These are phyloP conservation scores for Crepidotus variabilis DNA, from an alignment of 768 basidiomycete species.

Conservation along the genomic window DNA sequence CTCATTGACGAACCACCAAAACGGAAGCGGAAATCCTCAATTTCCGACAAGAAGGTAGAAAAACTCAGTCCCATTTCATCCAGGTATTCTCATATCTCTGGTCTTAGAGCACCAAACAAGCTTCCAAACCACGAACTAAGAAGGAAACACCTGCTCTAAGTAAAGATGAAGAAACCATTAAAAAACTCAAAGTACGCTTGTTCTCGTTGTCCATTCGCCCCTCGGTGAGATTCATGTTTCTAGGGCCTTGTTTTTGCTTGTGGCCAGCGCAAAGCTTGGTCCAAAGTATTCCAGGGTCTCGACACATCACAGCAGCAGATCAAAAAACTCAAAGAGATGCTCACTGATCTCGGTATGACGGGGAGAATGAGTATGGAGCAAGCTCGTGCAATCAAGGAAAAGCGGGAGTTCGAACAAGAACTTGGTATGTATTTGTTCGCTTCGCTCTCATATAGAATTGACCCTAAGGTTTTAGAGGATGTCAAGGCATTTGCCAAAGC, in stretches of 20 bases:
- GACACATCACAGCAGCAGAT: slow-evolving; percentile 62
- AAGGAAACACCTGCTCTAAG: slow-evolving; percentile 30
- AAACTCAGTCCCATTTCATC: background rate
- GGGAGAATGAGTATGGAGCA: slow-evolving; percentile 77
- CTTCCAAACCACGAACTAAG: slow-evolving; percentile 21
- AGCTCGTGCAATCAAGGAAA: slow-evolving; percentile 69
- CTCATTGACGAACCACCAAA: slow-evolving; percentile 58
- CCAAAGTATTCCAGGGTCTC: slow-evolving; percentile 62
- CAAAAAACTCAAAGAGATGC: slow-evolving; percentile 55
- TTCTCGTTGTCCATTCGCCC: background rate
- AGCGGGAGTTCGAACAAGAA: slow-evolving; percentile 75
- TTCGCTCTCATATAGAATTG: background rate
- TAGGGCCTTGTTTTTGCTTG: slow-evolving; percentile 71
- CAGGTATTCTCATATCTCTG: background rate
- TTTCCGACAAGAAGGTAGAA: slow-evolving; percentile 24
- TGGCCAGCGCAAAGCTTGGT: slow-evolving; percentile 76
- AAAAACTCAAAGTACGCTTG: slow-evolving; percentile 61
- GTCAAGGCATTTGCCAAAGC: slow-evolving; percentile 66
- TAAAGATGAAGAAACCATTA: slow-evolving; percentile 74
- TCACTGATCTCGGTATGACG: slow-evolving; percentile 75
- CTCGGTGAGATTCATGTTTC: background rate
- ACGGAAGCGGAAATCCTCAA: slow-evolving; percentile 31
- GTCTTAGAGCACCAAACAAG: slow-evolving; percentile 14
- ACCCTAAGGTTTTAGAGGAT: slow-evolving; percentile 49
- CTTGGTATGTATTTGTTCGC: slow-evolving; percentile 48